These are phyloP conservation scores for Talinum fruticosum DNA, from an alignment of 148 eudicot genomes.

Conservation along the genomic window DNA sequence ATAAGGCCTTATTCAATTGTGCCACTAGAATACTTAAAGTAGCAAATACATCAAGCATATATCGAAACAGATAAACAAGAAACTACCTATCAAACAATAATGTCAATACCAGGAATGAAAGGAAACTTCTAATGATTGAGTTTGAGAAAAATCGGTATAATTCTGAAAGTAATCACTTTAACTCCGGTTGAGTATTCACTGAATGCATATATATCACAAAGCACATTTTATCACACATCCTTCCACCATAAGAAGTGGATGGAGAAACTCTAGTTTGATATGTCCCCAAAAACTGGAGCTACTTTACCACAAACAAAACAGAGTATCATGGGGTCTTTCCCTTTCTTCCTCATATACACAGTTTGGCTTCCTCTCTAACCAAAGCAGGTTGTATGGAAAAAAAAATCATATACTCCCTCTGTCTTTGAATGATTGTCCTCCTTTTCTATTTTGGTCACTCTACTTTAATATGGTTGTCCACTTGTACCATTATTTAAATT, in stretches of 20 bases:
- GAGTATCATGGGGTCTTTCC: neutral
- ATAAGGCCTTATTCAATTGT: neutral
- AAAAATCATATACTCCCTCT: neutral
- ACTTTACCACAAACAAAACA: neutral
- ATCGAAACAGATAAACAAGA: neutral
- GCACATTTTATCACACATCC: neutral
- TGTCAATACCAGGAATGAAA: neutral
- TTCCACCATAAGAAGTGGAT: neutral
- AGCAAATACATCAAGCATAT: neutral
- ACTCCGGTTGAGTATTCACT: neutral
- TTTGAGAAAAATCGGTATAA: neutral
- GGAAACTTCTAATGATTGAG: neutral
- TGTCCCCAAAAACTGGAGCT: neutral
- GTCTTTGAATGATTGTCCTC: too few species aligned
- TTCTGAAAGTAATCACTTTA: neutral
- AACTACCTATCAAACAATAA: neutral
- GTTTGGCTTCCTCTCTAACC: neutral
- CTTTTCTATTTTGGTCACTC: too few species aligned
- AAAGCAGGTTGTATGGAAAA: neutral
- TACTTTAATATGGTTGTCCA: too few species aligned
- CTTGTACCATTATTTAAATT: too few species aligned
- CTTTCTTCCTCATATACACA: neutral
- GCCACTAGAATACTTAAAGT: neutral
- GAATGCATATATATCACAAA: neutral
- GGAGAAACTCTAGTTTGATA: neutral